A percentile compares a stretch with the other conserved stretches of the same genome.
These are phyloP conservation scores for Phytophthora meadii DNA, from an alignment of 352 stramenopile species.

Conservation along the genomic window DNA sequence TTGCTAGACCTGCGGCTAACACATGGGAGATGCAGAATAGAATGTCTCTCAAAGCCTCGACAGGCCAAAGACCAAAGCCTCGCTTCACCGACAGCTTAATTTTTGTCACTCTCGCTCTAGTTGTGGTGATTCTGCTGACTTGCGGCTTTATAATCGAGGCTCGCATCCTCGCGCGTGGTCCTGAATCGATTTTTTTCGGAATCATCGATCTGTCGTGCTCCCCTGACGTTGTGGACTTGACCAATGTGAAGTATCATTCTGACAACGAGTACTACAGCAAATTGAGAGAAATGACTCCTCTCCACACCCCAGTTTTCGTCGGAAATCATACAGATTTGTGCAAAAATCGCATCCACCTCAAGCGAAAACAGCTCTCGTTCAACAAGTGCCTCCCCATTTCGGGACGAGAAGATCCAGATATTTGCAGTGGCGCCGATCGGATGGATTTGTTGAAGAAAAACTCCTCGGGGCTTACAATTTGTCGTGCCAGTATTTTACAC, in stretches of 20 bases:
- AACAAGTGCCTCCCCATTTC: slow-evolving; percentile 58
- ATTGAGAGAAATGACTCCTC: slow-evolving; percentile 11
- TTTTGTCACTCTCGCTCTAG: slow-evolving; percentile 10
- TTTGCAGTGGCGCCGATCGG: slow-evolving; percentile 51
- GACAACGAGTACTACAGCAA: slow-evolving; percentile 27
- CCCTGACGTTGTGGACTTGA: slow-evolving; percentile 10
- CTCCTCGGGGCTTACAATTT: slow-evolving; percentile 28
- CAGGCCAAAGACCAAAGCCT: slow-evolving; percentile 12
- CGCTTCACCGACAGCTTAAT: slow-evolving; percentile 1
- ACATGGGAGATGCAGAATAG: not conserved
- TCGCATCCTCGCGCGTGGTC: slow-evolving; percentile 2
- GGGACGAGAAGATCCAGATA: slow-evolving; percentile 38
- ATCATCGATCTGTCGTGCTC: slow-evolving; percentile 5
- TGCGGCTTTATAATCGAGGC: slow-evolving; percentile 24
- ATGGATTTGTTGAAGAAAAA: slow-evolving; percentile 44
- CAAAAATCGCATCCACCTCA: slow-evolving; percentile 21
- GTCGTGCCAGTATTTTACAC: slow-evolving; percentile 53
- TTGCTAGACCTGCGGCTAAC: not conserved
- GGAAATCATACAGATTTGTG: slow-evolving; percentile 25
- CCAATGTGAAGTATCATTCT: slow-evolving; percentile 17
- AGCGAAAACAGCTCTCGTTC: slow-evolving; percentile 9
- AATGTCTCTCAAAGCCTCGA: slow-evolving; percentile 1
- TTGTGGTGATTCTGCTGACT: slow-evolving; percentile 8
- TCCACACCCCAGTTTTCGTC: slow-evolving; percentile 28
- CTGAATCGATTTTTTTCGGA: slow-evolving; percentile 8